Base-by-base conservation (phyloP, 2,329 filamentous ascomycete species). In the Parastagonospora nodorum region DNA sequence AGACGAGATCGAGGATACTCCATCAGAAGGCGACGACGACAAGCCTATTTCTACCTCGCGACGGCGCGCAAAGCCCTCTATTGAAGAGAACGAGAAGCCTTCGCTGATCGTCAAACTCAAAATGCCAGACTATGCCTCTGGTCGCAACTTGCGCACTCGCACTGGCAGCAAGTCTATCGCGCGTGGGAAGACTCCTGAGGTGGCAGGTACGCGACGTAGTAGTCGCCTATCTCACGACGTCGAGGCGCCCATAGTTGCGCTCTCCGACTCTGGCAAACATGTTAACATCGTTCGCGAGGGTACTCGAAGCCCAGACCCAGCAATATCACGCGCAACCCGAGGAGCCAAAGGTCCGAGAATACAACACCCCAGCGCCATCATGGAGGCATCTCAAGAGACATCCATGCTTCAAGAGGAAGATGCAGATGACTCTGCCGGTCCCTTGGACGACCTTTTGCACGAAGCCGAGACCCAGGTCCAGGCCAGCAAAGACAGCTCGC, bases 261-360 rank as follows among this genome's bases (percentile, higher is more conserved):
- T 87, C 38, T 82, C 83, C 2, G 80, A 83, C 55, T 85, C 83
- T 7, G 84, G 84, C 14, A 80, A 76, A 51, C 83, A 86, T 66
- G 77, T 79, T 50, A 71, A 82, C 46, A 75, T 83, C 4, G 74
- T 84, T 8, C 77, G 82, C 52, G 74, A 78, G 57, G 81, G 79
- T 24, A 84, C 83, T 2, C 74, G 73, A 35, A 85, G 78, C 48
- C 79, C 72, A 1, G 70, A 74, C 52, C 68, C 82, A 5, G 68
- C 73, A 4, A 78, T 83, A 51, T 57, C 75, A 11, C 68, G 70
- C 28, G 65, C 72, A n/a, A 72, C 68, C 19, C 61, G 72, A 60
- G 78, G 78, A 15, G 74, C 74, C 41, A 82, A 81, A 58, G 78
- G 77, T 10, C 68, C 78, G 5, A 82, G 78, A 63, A 45, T 56